A percentile compares a stretch with the other conserved stretches of the same genome.
Conservation (phyloP, 2,329 filamentous ascomycete species). For the Pyricularia sp. region DNA sequence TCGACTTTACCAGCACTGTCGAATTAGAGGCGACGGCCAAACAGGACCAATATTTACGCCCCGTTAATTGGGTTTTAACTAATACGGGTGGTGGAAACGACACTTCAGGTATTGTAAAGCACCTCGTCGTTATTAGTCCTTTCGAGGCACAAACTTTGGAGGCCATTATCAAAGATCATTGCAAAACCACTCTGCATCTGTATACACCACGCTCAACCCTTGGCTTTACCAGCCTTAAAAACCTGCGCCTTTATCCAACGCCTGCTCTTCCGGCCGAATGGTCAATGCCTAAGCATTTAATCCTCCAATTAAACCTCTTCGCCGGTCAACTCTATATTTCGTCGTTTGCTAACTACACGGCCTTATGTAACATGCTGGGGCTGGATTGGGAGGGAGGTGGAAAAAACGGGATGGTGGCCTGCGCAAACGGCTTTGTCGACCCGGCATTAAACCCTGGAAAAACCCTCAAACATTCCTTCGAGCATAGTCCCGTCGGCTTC, state of each 20-base stretch:
- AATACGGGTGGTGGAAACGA: slow-evolving; percentile 6
- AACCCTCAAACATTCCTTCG: not conserved
- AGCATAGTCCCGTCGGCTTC: not conserved
- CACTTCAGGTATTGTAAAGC: not conserved
- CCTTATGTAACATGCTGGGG: slow-evolving; percentile 38
- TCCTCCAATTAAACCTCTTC: slow-evolving; percentile 48
- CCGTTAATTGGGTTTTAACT: slow-evolving; percentile 41
- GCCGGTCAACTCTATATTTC: slow-evolving; percentile 52
- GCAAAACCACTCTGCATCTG: slow-evolving; percentile 29
- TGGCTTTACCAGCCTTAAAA: slow-evolving; percentile 26
- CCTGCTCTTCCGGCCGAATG: slow-evolving; percentile 11
- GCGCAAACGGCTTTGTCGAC: not conserved
- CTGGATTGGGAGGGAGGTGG: not conserved
- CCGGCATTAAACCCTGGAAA: not conserved
- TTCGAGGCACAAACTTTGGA: slow-evolving; percentile 44
- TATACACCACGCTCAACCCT: slow-evolving; percentile 34
- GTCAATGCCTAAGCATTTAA: slow-evolving; percentile 16
- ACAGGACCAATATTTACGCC: slow-evolving; percentile 13
- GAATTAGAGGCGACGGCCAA: not conserved
- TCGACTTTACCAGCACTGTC: slow-evolving; percentile 33
- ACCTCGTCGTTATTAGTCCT: slow-evolving; percentile 45
- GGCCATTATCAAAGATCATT: slow-evolving; percentile 19
- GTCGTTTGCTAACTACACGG: slow-evolving; percentile 38
- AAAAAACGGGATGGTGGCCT: not conserved
- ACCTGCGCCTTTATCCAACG: slow-evolving; percentile 29